Base-by-base conservation (phyloP, 768 basidiomycete species). In the Trametes elegans region DNA sequence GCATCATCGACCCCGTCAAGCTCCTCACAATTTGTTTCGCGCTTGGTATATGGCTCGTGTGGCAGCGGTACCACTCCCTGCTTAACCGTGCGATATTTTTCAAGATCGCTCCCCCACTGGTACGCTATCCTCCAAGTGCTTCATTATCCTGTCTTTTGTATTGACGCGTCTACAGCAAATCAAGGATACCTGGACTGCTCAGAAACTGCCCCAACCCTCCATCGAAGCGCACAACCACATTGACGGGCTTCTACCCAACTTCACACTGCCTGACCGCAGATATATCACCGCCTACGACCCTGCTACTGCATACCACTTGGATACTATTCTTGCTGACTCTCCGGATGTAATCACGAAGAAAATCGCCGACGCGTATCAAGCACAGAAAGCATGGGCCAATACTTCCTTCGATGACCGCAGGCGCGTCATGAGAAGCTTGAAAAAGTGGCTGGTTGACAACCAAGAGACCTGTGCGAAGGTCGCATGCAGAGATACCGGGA, bases 201-300 rank as follows among this genome's bases (percentile, higher is more conserved):
- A 75, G 18, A 71, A 75, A 36, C 83, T 94, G 49, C 65, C 67
- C 14, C 73, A 84, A 19, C 80, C 91, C 6, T 73, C 74, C 47
- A 75, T 93, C 39, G 76, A 78, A 57, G 85, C 89, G 3, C 93
- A 95, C 68, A 68, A 79, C 35, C 71, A 73, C 7, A 75, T 82
- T 58, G 68, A 74, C 1, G 77, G 78, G 9, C 74, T 93, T 28
- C 71, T 79, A 32, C 83, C 86, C 3, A 66, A 76, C 1, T 65
- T 77, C 39, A 66, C 70, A 11, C 67, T 79, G 27, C 67, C 73
- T 1, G 76, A 76, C 35, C 74, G 81, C 41, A 77, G 83, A 36
- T 93, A 88, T 66, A 88, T 98, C 56, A 98, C 96, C 2, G 86
- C 87, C 67, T 98, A 83, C 63, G 96, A 98, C 70, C 96, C 96